phyloP scores from a whole-genome alignment of 306 rosid genomes.

The Castanopsis chinensis region DNA sequence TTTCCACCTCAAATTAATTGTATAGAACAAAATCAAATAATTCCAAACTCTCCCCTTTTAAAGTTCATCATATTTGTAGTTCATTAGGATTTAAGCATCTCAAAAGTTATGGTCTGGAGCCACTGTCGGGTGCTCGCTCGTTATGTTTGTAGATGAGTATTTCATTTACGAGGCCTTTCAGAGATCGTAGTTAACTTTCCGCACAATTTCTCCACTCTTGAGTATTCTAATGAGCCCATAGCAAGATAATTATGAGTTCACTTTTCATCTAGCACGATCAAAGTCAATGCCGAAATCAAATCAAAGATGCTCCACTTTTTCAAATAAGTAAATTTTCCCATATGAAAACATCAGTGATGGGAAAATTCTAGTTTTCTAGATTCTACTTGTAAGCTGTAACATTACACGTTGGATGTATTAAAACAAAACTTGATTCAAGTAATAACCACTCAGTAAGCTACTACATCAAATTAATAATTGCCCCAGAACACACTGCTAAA shows the following conservation, averaged over 20 bases:
- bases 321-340: neutral
- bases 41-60: neutral
- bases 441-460: neutral
- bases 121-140: neutral
- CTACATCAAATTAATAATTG: neutral
- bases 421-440: neutral
- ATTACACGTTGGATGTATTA: neutral
- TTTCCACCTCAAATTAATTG: neutral
- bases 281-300: neutral
- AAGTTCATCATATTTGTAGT: neutral
- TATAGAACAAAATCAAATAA: neutral
- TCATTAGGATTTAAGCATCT: neutral
- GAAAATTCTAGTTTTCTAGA: neutral
- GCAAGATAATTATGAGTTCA: neutral
- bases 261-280: neutral
- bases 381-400: neutral
- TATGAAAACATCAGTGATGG: too few relatives aligned
- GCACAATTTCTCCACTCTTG: neutral
- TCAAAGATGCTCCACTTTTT: neutral
- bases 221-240: neutral
- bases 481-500: neutral
- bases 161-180: neutral
- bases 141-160: neutral
- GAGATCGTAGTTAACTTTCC: neutral
- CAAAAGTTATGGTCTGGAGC: neutral